Evolutionary conservation across 768 basidiomycete species (phyloP), one percentile per base, ranked within the genome.

Genomic region (Lyophyllum shimeji): DNA sequence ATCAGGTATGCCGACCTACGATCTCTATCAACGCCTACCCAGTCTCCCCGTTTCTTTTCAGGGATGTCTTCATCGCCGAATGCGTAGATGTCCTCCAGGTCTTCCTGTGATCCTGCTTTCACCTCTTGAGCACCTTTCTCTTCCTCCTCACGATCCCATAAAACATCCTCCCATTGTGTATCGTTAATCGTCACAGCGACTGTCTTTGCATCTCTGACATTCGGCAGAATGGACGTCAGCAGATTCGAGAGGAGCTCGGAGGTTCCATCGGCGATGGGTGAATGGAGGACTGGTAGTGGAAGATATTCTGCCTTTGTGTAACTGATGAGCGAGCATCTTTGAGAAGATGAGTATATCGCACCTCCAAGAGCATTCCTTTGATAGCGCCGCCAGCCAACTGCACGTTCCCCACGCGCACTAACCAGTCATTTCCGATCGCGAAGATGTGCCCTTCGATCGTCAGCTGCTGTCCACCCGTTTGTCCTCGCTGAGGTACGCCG

Each of bases 291-390:
- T 1, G 89, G 86, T 12, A 93, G 73, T 2, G 90, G 90, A 15
- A 92, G 81, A 66, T 93, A 93, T 67, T 93, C 90, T 7, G 89
- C 90, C 90, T 91, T n/a, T n/a, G n/a, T 58, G 20, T 50, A 45
- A 51, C 46, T 40, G 44, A 39, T 18, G 29, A 29, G 46, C 23
- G 51, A 18, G 15, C 33, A 7, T 40, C 51, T 52, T 27, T 7
- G n/a, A 7, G 52, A 39, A 55, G 23, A 2, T 34, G 37, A 12
- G 20, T 50, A 29, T 63, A 52, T 52, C 48, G 56, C 56, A 89
- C 90, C 83, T 93, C 90, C 24, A 93, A 74, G 39, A 93, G 75
- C 87, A 93, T 90, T n/a, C 90, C 90, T 64, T 85, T 90, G 3
- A 88, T 76, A 6, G 82, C 82, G 29, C 90, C 89, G 20, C 89